Evolutionary conservation across 345 rosid species (phyloP).

Genomic region (Pistacia vera): DNA sequence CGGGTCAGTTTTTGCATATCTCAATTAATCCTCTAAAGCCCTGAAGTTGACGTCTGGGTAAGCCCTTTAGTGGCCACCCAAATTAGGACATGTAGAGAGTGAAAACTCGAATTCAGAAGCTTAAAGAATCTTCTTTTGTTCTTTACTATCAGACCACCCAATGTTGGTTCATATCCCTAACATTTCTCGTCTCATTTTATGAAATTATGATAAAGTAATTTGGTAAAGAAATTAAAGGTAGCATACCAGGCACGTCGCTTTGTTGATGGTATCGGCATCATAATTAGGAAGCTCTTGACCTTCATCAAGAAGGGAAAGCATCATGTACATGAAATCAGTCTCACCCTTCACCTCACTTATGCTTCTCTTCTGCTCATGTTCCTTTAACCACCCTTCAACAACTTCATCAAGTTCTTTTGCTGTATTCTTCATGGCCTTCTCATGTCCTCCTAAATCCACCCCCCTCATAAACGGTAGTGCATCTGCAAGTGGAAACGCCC

Average conservation of each 20-base stretch:
- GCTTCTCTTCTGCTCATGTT: slow-evolving; percentile 24
- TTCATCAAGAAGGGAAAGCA: slow-evolving; percentile 26
- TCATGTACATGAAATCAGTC: slow-evolving; percentile 33
- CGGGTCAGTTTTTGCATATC: too few species aligned
- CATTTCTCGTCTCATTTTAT: too few species aligned
- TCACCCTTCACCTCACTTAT: not conserved
- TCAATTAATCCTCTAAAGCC: too few species aligned
- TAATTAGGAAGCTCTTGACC: slow-evolving; percentile 3
- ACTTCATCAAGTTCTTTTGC: slow-evolving; percentile 25
- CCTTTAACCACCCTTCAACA: slow-evolving; percentile 26
- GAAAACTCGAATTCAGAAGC: too few species aligned
- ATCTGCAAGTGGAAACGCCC: slow-evolving; percentile 26
- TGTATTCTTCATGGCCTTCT: slow-evolving; percentile 32
- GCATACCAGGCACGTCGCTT: slow-evolving; percentile 35
- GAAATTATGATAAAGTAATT: too few species aligned
- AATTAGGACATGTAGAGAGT: too few species aligned
- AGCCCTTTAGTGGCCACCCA: too few species aligned
- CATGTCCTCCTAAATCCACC: slow-evolving; percentile 37
- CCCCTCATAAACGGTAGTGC: slow-evolving; percentile 39
- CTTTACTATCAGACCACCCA: too few species aligned
- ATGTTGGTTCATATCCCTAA: too few species aligned
- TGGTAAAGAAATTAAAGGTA: too few species aligned
- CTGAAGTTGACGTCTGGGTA: too few species aligned
- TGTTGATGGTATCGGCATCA: slow-evolving; percentile 32
- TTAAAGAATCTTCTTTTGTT: too few species aligned